Percentiles rank a stretch among this genome's conserved stretches.
phyloP scores from a whole-genome alignment of 306 rosid species.

The Pyrus bretschneideri region DNA sequence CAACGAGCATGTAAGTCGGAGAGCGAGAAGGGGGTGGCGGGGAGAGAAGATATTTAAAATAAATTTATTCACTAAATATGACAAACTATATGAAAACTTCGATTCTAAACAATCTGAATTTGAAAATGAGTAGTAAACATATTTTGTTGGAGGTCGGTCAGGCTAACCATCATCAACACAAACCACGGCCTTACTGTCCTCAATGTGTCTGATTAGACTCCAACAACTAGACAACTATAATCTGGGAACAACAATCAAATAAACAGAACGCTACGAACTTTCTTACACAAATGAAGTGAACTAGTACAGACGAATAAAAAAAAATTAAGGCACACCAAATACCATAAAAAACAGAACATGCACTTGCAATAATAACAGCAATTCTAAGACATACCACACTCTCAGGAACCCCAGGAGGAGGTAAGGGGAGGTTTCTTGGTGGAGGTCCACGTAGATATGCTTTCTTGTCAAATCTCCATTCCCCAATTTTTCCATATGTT shows the following conservation, averaged over 20 bases:
- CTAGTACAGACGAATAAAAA: neutral
- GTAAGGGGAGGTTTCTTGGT: slow-evolving; percentile 71
- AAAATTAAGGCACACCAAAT: neutral
- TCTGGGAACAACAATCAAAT: neutral
- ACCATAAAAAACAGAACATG: neutral
- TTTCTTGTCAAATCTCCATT: slow-evolving; percentile 97
- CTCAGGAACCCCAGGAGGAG: slow-evolving; percentile 96
- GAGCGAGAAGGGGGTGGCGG: neutral
- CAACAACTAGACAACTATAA: neutral
- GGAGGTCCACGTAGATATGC: slow-evolving; percentile 79
- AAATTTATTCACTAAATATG: neutral
- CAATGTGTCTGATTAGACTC: neutral
- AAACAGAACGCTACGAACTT: neutral
- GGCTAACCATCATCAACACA: neutral
- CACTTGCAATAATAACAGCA: neutral
- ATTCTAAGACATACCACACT: slow-evolving; percentile 75
- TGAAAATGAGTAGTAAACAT: neutral
- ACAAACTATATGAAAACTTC: neutral
- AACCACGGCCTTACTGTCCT: neutral
- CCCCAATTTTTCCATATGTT: slow-evolving; percentile 83
- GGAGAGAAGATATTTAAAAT: neutral
- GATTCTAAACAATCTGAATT: neutral
- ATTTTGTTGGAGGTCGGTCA: neutral
- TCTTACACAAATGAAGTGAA: neutral
- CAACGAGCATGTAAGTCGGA: neutral